Conservation (phyloP, 805 yeast species). For the Sugiyamaella chiloensis region DNA sequence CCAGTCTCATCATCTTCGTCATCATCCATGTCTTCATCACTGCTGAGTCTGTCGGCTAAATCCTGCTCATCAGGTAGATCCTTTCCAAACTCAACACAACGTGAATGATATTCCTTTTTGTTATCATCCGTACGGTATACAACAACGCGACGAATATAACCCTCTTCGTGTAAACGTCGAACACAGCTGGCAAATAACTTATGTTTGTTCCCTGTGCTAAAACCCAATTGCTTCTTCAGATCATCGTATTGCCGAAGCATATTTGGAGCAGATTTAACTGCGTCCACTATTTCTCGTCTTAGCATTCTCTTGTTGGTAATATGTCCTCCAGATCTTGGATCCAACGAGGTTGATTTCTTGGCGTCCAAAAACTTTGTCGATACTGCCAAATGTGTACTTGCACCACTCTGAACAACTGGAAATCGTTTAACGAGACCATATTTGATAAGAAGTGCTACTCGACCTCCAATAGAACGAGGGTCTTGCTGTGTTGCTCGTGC, state of each 20-base stretch:
- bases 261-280: slow-evolving; percentile 32
- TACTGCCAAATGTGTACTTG: slow-evolving; percentile 34
- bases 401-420: slow-evolving; percentile 34
- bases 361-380: slow-evolving; percentile 31
- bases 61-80: slow-evolving; percentile 31
- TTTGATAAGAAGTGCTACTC: slow-evolving; percentile 32
- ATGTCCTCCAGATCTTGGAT: background rate
- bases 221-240: slow-evolving; percentile 39
- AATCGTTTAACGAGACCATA: slow-evolving; percentile 34
- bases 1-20: slow-evolving; percentile 28
- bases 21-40: slow-evolving; percentile 30
- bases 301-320: slow-evolving; percentile 14
- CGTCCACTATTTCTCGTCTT: slow-evolving; percentile 27
- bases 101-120: slow-evolving; percentile 30
- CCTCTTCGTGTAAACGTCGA: slow-evolving; percentile 26
- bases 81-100: slow-evolving; percentile 35
- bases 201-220: slow-evolving; percentile 30
- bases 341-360: background rate
- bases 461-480: slow-evolving; percentile 37
- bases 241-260: slow-evolving; percentile 35
- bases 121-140: slow-evolving; percentile 33
- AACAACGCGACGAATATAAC: slow-evolving; percentile 31
- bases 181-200: slow-evolving; percentile 27
- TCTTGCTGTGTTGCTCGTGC: slow-evolving; percentile 39
- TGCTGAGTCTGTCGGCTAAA: too few species aligned